These are phyloP conservation scores for Jasminum sambac DNA, from an alignment of 257 asterid species.

Conservation along the genomic window DNA sequence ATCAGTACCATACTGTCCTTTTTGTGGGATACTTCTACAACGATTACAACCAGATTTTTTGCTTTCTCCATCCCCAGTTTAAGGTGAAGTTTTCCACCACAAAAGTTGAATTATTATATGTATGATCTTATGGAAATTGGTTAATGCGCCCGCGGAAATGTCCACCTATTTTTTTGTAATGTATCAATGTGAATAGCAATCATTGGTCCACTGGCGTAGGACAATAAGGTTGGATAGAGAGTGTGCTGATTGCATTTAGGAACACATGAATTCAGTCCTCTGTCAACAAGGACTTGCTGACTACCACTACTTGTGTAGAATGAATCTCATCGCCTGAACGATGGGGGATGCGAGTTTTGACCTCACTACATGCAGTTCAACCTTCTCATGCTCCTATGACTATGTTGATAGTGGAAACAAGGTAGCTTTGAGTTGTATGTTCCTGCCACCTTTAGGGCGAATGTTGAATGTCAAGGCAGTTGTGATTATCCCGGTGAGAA, in stretches of 20 bases:
- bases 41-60: conserved; percentile 64
- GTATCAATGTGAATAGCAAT: not conserved
- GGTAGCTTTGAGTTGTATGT: too few relatives aligned
- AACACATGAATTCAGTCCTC: not conserved
- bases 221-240: not conserved
- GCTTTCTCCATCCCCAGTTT: conserved; percentile 70
- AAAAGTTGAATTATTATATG: conserved; percentile 1
- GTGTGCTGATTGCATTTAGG: not conserved
- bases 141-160: conserved; percentile 3
- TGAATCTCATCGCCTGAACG: not conserved
- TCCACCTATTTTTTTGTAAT: conserved; percentile 7
- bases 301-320: too few relatives aligned
- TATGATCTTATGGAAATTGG: conserved; percentile 10
- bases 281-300: not conserved
- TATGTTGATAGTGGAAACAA: too few relatives aligned
- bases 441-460: too few relatives aligned
- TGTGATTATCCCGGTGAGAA: too few relatives aligned
- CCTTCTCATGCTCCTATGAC: too few relatives aligned
- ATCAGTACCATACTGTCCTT: conserved; percentile 67
- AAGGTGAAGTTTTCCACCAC: conserved; percentile 10
- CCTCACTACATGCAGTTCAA: too few relatives aligned
- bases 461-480: too few relatives aligned
- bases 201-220: not conserved
- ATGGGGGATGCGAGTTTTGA: too few relatives aligned
- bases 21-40: conserved; percentile 80